Percentiles rank a stretch among this genome's conserved stretches.
Evolutionary conservation across 2,329 filamentous ascomycete species (phyloP).

Genomic region (Ophioceras dolichostomum): DNA sequence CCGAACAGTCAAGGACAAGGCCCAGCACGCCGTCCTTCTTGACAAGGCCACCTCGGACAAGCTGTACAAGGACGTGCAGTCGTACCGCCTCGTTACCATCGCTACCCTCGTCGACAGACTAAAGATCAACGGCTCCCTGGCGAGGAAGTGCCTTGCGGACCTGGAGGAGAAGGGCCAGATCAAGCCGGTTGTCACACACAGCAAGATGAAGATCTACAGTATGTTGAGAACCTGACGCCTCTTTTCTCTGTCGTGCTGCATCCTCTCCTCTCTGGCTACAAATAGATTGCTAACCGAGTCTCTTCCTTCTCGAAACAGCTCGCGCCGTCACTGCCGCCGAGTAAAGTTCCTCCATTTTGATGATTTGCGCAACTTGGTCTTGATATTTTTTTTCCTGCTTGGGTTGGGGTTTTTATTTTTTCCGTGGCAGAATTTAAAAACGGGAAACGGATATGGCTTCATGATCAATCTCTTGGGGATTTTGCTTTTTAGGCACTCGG

Average conservation of each 20-base stretch:
- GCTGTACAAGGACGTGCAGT: constrained; percentile 99
- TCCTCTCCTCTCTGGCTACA: background rate
- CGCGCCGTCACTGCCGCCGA: constrained; percentile 45
- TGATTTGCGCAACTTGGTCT: constrained; percentile 5
- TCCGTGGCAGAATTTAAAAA: constrained; percentile 1
- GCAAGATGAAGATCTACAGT: constrained; percentile 98
- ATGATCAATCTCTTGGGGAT: constrained; percentile 14
- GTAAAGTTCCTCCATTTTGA: constrained; percentile 17
- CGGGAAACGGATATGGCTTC: constrained; percentile 12
- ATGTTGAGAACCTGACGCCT: constrained; percentile 21
- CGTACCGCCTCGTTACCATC: constrained; percentile 98
- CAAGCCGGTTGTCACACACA: constrained; percentile 94
- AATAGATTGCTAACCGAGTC: background rate
- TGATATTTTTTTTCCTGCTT: constrained; percentile 13
- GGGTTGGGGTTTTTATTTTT: constrained; percentile 11
- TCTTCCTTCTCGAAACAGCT: constrained; percentile 37
- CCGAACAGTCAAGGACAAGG: constrained; percentile 94
- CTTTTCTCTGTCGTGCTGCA: background rate
- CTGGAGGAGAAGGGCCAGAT: constrained; percentile 98
- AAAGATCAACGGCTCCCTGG: constrained; percentile 99
- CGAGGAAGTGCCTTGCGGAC: constrained; percentile 77
- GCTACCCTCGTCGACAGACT: constrained; percentile 97
- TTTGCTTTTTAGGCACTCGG: constrained; percentile 15
- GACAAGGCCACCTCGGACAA: constrained; percentile 97
- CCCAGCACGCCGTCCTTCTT: constrained; percentile 97